Evolutionary conservation across 352 stramenopile genomes (phyloP).

Genomic region (Globisporangium recalcitrans): DNA sequence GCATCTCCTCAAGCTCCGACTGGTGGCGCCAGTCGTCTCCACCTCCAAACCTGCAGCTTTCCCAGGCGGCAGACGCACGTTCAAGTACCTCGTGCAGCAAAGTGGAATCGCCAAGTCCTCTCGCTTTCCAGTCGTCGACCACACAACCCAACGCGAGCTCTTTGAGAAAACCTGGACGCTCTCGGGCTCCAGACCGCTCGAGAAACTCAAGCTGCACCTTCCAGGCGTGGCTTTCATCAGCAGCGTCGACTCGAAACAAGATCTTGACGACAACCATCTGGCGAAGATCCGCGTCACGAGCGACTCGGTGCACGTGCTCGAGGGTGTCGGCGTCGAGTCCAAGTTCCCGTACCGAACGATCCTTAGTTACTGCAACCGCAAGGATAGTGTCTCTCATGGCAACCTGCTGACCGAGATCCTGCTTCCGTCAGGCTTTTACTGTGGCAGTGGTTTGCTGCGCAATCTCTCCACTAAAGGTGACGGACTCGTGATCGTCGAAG

Average conservation of each 20-base stretch:
- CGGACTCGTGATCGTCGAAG: neutral
- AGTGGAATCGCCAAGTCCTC: neutral
- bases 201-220: neutral
- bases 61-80: neutral
- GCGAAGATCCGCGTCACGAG: conserved; percentile 1
- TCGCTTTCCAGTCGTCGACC: neutral
- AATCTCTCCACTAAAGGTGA: neutral
- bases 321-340: neutral
- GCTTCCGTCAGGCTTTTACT: neutral
- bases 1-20: neutral
- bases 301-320: neutral
- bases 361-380: neutral
- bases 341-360: neutral
- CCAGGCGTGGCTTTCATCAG: conserved; percentile 1
- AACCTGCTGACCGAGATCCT: conserved; percentile 4
- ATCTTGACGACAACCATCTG: neutral
- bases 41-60: neutral
- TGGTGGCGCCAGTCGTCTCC: neutral
- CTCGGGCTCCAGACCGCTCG: neutral
- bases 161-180: conserved; percentile 2
- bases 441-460: neutral
- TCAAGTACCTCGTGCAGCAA: neutral
- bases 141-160: neutral
- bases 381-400: neutral
- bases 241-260: neutral